Conservation (phyloP, 2,329 filamentous ascomycete genomes). For the Pseudofabraea citricarpa region DNA sequence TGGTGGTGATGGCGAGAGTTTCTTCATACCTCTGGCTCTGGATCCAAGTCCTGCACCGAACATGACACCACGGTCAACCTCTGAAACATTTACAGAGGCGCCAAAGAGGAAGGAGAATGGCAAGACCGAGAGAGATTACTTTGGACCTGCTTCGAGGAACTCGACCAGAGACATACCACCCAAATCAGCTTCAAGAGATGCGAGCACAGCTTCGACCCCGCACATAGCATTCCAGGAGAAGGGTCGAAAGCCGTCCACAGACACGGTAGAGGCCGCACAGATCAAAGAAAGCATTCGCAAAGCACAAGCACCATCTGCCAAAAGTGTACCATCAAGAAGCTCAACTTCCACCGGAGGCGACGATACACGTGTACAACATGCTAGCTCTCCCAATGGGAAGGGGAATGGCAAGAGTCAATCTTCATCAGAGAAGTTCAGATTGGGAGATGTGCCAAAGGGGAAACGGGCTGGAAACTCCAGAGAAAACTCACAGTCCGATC, state of each 20-base stretch:
- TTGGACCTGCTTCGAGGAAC: conserved; percentile 39
- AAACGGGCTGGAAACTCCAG: conserved; percentile 40
- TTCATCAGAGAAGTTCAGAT: conserved; percentile 59
- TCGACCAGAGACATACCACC: conserved; percentile 21
- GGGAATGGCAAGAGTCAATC: conserved; percentile 31
- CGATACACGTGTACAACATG: conserved; percentile 24
- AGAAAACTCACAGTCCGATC: conserved; percentile 32
- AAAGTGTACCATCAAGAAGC: conserved; percentile 19
- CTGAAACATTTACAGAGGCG: conserved; percentile 40
- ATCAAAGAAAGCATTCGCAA: conserved; percentile 42
- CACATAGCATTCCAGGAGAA: conserved; percentile 92
- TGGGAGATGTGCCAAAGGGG: conserved; percentile 75
- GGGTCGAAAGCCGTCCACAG: conserved; percentile 58
- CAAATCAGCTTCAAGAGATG: conserved; percentile 25
- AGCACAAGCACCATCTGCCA: conserved; percentile 18
- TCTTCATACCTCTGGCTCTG: conserved; percentile 71
- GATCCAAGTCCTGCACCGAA: conserved; percentile 58
- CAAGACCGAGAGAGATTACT: conserved; percentile 51
- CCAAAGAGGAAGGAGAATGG: conserved; percentile 32
- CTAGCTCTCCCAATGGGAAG: conserved; percentile 17
- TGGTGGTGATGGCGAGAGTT: conserved; percentile 45
- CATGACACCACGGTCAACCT: conserved; percentile 48
- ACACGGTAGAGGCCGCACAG: conserved; percentile 49
- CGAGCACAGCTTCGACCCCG: conserved; percentile 60
- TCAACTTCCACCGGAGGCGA: conserved; percentile 19